Evolutionary conservation across 2,329 filamentous ascomycete genomes (phyloP).

Genomic region (Grosmannia clavigera): DNA sequence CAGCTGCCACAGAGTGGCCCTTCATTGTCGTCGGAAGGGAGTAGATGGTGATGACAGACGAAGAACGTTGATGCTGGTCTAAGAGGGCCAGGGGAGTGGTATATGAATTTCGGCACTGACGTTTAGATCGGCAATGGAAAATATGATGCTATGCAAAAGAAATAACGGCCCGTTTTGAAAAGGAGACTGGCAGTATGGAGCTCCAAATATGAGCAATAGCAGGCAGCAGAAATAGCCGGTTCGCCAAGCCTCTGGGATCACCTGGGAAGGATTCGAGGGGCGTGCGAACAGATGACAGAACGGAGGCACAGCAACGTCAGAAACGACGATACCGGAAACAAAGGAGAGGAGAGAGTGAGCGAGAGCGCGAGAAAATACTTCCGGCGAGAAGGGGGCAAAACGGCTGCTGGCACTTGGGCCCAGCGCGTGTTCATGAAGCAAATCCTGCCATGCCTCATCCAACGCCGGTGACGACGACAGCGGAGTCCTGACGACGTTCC

Average conservation of each 20-base stretch:
- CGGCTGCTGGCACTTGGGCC: too few relatives aligned
- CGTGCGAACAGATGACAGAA: neutral
- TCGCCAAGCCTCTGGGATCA: neutral
- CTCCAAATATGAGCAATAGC: too few relatives aligned
- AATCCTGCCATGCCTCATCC: neutral
- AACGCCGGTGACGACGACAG: neutral
- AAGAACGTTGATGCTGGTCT: neutral
- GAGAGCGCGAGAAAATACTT: neutral
- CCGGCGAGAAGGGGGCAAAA: neutral
- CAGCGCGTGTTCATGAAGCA: neutral
- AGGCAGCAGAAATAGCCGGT: too few relatives aligned
- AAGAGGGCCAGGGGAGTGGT: neutral
- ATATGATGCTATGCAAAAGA: too few relatives aligned
- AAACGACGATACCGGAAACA: neutral
- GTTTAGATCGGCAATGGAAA: too few relatives aligned
- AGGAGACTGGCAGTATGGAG: too few relatives aligned
- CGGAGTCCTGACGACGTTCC: conserved; percentile 1
- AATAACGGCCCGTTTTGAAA: too few relatives aligned
- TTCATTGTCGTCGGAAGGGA: conserved; percentile 14
- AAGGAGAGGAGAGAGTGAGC: too few relatives aligned
- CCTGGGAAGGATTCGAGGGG: neutral
- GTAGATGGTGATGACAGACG: neutral
- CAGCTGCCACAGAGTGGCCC: conserved; percentile 10
- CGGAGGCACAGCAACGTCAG: neutral
- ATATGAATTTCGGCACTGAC: too few relatives aligned